Conservation (phyloP, 176 grass and related monocot species). For the Oryza coarctata region DNA sequence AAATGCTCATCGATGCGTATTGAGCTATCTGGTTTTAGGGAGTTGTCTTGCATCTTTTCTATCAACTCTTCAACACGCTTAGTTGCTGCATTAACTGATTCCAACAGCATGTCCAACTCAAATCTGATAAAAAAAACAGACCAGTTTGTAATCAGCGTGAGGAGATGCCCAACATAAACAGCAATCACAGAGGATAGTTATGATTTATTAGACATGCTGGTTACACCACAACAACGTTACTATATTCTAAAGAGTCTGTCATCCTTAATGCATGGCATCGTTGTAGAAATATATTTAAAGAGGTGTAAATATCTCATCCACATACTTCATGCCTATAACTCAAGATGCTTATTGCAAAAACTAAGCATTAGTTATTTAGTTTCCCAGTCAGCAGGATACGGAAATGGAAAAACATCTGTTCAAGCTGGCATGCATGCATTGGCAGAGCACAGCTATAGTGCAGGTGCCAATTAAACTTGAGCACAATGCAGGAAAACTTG, state of each 20-base stretch:
- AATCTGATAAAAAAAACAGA: constrained; percentile 59
- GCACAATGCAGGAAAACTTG: neutral
- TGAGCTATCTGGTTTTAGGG: constrained; percentile 76
- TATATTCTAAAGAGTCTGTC: neutral
- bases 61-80: constrained; percentile 89
- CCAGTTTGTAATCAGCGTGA: constrained; percentile 13
- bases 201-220: neutral
- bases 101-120: constrained; percentile 97
- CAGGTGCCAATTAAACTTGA: neutral
- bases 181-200: constrained; percentile 10
- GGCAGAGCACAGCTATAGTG: neutral
- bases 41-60: constrained; percentile 98
- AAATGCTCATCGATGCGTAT: constrained; percentile 80
- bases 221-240: neutral
- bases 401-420: neutral
- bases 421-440: neutral
- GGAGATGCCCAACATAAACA: neutral
- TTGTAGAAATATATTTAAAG: neutral
- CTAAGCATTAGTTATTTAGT: neutral
- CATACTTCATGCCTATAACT: neutral
- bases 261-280: neutral
- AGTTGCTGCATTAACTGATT: constrained; percentile 91
- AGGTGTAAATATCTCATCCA: neutral
- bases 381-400: neutral
- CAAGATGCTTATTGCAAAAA: neutral